Evolutionary conservation across 2,329 filamentous ascomycete genomes (phyloP).

Genomic region (Colletotrichum lindemuthianum): DNA sequence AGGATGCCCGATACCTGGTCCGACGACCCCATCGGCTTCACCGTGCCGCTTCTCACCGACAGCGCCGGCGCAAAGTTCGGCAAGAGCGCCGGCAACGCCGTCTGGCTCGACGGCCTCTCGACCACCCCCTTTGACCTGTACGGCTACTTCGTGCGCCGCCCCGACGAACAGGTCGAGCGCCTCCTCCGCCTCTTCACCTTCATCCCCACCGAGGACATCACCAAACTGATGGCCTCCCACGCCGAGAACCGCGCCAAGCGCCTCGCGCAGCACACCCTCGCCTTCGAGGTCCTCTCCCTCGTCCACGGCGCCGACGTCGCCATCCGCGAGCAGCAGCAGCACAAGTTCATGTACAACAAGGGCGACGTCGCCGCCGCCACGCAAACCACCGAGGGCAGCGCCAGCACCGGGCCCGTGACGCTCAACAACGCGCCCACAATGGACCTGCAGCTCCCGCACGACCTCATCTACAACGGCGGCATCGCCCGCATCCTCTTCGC

Average conservation of each 20-base stretch:
- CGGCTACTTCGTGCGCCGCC: slow-evolving; percentile 84
- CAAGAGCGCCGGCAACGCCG: slow-evolving; percentile 91
- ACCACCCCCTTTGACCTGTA: slow-evolving; percentile 89
- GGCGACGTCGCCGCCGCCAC: slow-evolving; percentile 26
- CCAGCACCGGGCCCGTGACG: slow-evolving; percentile 34
- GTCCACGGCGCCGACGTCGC: slow-evolving; percentile 78
- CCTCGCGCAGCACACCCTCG: slow-evolving; percentile 83
- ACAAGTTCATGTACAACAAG: slow-evolving; percentile 60
- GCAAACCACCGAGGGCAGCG: slow-evolving; percentile 36
- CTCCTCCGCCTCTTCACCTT: slow-evolving; percentile 94
- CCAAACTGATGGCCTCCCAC: slow-evolving; percentile 74
- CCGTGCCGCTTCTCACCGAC: slow-evolving; percentile 89
- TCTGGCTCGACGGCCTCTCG: slow-evolving; percentile 89
- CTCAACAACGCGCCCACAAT: slow-evolving; percentile 60
- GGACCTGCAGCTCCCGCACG: slow-evolving; percentile 68
- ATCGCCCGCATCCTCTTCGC: slow-evolving; percentile 70
- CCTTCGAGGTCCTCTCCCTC: slow-evolving; percentile 82
- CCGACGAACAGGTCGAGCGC: slow-evolving; percentile 83
- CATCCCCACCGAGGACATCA: slow-evolving; percentile 76
- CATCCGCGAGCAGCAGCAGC: slow-evolving; percentile 66
- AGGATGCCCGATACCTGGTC: slow-evolving; percentile 54
- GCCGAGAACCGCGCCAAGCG: slow-evolving; percentile 74
- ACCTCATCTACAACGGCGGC: slow-evolving; percentile 62
- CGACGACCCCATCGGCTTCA: slow-evolving; percentile 81
- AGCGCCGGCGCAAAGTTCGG: slow-evolving; percentile 90